Evolutionary conservation across 257 asterid species (phyloP).

Genomic region (Solanum piurae): DNA sequence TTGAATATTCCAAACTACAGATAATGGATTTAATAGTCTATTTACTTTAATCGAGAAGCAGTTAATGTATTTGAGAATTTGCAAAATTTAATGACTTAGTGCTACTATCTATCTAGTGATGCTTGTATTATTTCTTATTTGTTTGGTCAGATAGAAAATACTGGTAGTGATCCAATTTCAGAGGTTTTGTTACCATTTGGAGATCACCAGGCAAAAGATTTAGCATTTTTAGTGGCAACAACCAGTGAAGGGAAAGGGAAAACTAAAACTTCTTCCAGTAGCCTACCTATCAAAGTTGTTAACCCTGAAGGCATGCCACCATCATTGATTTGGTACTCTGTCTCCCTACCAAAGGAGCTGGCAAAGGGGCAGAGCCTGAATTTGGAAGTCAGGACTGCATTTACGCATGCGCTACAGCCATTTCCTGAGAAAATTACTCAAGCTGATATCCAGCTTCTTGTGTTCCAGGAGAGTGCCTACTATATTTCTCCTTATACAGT

Average conservation of each 20-base stretch:
- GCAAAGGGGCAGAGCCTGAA: slow-evolving; percentile 60
- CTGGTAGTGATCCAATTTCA: slow-evolving; percentile 46
- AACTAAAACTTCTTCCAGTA: slow-evolving; percentile 38
- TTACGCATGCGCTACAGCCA: slow-evolving; percentile 53
- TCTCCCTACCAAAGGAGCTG: slow-evolving; percentile 62
- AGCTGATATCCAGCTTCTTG: slow-evolving; percentile 73
- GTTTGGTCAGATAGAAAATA: slow-evolving; percentile 50
- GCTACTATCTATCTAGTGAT: background rate
- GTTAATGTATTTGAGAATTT: background rate
- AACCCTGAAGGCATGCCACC: slow-evolving; percentile 65
- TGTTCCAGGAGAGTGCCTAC: slow-evolving; percentile 82
- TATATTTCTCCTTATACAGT: slow-evolving; percentile 74
- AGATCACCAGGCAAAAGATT: slow-evolving; percentile 49
- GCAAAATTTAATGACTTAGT: background rate
- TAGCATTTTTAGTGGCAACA: slow-evolving; percentile 46
- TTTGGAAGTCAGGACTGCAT: slow-evolving; percentile 71
- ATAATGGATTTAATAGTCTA: background rate
- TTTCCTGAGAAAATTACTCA: slow-evolving; percentile 94
- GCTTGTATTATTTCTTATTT: background rate
- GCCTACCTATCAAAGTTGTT: slow-evolving; percentile 32
- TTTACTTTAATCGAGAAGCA: background rate
- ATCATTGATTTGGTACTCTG: slow-evolving; percentile 58
- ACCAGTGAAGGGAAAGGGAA: slow-evolving; percentile 66
- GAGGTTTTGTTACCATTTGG: slow-evolving; percentile 61
- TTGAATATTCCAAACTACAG: background rate